phyloP scores from a whole-genome alignment of 352 stramenopile species.

The Globisporangium orthogonon region DNA sequence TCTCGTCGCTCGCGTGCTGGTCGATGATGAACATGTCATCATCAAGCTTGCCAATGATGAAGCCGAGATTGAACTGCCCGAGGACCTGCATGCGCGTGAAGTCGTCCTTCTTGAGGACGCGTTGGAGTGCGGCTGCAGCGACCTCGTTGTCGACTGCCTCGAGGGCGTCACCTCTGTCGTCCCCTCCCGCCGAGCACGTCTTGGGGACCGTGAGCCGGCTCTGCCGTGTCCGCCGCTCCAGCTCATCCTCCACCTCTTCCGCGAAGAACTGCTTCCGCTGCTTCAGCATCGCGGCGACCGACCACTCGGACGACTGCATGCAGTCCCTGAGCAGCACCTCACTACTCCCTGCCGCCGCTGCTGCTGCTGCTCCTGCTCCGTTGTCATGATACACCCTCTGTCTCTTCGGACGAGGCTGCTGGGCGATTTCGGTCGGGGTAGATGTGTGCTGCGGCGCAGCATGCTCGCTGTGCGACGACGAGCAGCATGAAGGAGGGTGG shows the following conservation, averaged over 20 bases:
- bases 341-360: background rate
- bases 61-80: constrained; percentile 98
- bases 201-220: constrained; percentile 28
- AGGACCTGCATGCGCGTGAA: constrained; percentile 91
- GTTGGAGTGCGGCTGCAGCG: constrained; percentile 44
- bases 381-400: constrained; percentile 7
- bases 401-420: constrained; percentile 10
- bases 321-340: background rate
- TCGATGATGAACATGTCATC: constrained; percentile 98
- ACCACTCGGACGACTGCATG: constrained; percentile 19
- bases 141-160: constrained; percentile 28
- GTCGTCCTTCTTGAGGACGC: constrained; percentile 87
- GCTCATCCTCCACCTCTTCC: constrained; percentile 32
- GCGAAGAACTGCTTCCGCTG: constrained; percentile 35
- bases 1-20: constrained; percentile 98
- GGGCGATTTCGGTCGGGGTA: constrained; percentile 1
- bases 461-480: background rate
- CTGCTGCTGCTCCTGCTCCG: background rate
- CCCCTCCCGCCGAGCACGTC: constrained; percentile 21
- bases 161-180: constrained; percentile 6
- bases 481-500: background rate
- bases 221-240: constrained; percentile 13
- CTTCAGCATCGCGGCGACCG: constrained; percentile 29
- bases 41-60: constrained; percentile 91
- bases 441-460: too few species aligned